Evolutionary conservation across 2,329 filamentous ascomycete genomes (phyloP).

Genomic region (Fusarium cyanostomum): DNA sequence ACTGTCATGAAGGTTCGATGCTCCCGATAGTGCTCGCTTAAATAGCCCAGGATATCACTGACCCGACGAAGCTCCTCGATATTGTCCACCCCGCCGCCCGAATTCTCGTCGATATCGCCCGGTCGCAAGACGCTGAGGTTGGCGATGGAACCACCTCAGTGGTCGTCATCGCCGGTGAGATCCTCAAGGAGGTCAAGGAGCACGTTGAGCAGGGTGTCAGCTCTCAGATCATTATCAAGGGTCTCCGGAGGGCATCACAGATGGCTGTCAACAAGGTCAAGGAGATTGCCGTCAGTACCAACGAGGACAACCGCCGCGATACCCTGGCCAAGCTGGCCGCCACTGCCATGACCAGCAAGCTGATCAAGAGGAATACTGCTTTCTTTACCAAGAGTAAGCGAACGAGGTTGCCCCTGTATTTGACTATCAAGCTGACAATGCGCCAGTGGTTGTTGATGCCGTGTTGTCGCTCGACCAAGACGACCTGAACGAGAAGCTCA

Average conservation of each 20-base stretch:
- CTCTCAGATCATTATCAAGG: conserved; percentile 98
- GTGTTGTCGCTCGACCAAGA: conserved; percentile 96
- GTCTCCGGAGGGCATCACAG: conserved; percentile 82
- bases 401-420: background rate
- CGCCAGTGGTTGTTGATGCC: conserved; percentile 92
- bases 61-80: conserved; percentile 78
- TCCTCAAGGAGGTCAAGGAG: conserved; percentile 95
- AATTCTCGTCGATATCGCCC: conserved; percentile 97
- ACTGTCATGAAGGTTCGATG: conserved; percentile 92
- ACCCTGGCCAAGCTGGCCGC: conserved; percentile 89
- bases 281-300: conserved; percentile 91
- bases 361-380: conserved; percentile 95
- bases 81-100: conserved; percentile 97
- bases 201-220: conserved; percentile 96
- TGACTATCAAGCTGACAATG: conserved; percentile 42
- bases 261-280: conserved; percentile 99
- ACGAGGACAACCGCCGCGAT: conserved; percentile 84
- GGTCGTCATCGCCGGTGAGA: conserved; percentile 96
- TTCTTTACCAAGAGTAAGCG: conserved; percentile 95
- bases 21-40: background rate
- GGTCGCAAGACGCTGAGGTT: conserved; percentile 98
- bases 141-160: conserved; percentile 98
- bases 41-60: conserved; percentile 2
- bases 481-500: conserved; percentile 96
- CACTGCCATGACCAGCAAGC: conserved; percentile 99